A percentile compares a stretch with the other conserved stretches of the same genome.
These are phyloP conservation scores for Pyrrhoderma noxium DNA, from an alignment of 1,284 basidiomycete species.

Conservation along the genomic window DNA sequence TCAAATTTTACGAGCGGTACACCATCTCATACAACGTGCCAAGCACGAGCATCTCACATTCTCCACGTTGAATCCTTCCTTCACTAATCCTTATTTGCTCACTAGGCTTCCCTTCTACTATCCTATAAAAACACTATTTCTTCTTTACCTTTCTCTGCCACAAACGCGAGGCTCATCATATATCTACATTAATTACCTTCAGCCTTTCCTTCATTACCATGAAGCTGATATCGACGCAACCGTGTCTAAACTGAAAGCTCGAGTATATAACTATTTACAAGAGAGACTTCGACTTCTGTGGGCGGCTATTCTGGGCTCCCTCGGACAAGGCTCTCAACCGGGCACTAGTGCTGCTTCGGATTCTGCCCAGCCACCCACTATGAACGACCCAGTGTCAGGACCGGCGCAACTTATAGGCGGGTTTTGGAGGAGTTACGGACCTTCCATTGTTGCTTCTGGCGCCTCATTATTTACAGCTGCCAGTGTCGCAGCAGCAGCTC, in stretches of 20 bases:
- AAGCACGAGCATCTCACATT: neutral
- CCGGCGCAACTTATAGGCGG: slow-evolving; percentile 56
- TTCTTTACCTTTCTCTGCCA: slow-evolving; percentile 86
- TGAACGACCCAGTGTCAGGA: slow-evolving; percentile 51
- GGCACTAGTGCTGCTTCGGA: slow-evolving; percentile 29
- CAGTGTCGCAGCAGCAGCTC: slow-evolving; percentile 24
- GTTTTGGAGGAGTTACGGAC: slow-evolving; percentile 70
- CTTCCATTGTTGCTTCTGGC: slow-evolving; percentile 58
- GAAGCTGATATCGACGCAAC: slow-evolving; percentile 77
- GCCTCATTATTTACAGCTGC: slow-evolving; percentile 49
- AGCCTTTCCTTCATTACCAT: slow-evolving; percentile 71
- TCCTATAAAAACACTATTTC: slow-evolving; percentile 73
- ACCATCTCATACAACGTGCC: too few species aligned
- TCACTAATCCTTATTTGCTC: neutral
- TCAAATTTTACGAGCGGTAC: too few species aligned
- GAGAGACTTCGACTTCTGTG: slow-evolving; percentile 53
- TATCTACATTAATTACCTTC: slow-evolving; percentile 68
- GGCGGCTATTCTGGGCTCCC: slow-evolving; percentile 45
- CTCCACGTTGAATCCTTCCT: slow-evolving; percentile 1
- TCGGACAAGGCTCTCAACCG: slow-evolving; percentile 33
- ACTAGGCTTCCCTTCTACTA: slow-evolving; percentile 85
- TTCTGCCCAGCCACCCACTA: slow-evolving; percentile 35
- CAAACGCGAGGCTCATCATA: slow-evolving; percentile 81
- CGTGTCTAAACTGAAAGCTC: slow-evolving; percentile 53
- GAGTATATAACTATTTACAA: slow-evolving; percentile 59